Evolutionary conservation across 1,139 yeast genomes (phyloP).

Genomic region (Candida albicans): DNA sequence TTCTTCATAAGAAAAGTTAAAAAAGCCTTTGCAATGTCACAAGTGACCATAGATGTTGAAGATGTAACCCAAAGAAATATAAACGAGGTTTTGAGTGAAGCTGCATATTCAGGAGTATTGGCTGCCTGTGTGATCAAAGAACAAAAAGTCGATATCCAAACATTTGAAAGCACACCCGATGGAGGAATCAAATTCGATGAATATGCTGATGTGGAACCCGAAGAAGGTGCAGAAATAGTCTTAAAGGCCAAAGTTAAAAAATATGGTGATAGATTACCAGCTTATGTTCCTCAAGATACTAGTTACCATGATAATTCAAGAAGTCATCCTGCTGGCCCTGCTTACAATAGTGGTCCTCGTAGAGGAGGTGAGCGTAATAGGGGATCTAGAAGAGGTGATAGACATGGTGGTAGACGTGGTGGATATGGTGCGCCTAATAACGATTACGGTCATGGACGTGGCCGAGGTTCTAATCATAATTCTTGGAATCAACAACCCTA

Average conservation of each 20-base stretch:
- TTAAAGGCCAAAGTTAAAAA: slow-evolving; percentile 29
- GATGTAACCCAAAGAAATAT: slow-evolving; percentile 50
- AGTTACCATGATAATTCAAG: slow-evolving; percentile 14
- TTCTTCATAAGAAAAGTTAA: slow-evolving; percentile 59
- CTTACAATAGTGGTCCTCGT: slow-evolving; percentile 9
- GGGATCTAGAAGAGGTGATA: slow-evolving; percentile 11
- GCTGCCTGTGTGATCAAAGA: slow-evolving; percentile 71
- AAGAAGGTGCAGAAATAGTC: slow-evolving; percentile 58
- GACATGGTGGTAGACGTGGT: slow-evolving; percentile 11
- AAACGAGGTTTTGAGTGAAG: slow-evolving; percentile 63
- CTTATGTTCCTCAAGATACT: slow-evolving; percentile 19
- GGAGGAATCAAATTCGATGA: slow-evolving; percentile 84
- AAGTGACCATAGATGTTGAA: slow-evolving; percentile 40
- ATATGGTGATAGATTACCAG: slow-evolving; percentile 28
- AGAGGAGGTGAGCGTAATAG: slow-evolving; percentile 9
- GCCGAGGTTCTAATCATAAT: slow-evolving; percentile 5
- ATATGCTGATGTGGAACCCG: slow-evolving; percentile 64
- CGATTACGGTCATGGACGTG: slow-evolving; percentile 10
- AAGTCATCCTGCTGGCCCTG: neutral
- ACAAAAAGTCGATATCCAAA: slow-evolving; percentile 64
- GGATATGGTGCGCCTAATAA: slow-evolving; percentile 3
- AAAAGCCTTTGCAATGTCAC: slow-evolving; percentile 52
- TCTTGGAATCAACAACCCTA: slow-evolving; percentile 13
- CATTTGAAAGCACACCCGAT: slow-evolving; percentile 65
- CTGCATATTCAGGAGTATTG: slow-evolving; percentile 77